Conservation (phyloP, 108 stramenopile species). For the Cyclotella atomus region DNA sequence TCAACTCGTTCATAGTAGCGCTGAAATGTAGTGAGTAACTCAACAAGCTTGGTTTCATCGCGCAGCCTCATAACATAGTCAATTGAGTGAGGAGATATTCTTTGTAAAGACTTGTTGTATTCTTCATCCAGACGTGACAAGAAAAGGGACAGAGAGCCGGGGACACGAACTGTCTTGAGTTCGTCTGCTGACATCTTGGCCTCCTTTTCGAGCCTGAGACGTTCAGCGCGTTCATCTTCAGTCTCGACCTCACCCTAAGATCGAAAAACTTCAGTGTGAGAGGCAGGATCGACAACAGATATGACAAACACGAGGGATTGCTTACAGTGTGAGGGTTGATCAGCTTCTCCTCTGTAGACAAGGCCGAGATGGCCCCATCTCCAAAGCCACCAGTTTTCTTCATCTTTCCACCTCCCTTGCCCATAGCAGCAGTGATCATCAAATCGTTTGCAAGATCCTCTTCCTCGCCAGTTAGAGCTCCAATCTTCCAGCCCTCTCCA, state of each 20-base stretch:
- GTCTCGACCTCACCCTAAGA: constrained; percentile 76
- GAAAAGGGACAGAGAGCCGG: constrained; percentile 88
- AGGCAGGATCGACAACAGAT: no score
- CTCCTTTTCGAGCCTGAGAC: constrained; percentile 83
- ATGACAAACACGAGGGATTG: no score
- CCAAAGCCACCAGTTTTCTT: constrained; percentile 63
- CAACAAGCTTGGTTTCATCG: constrained; percentile 90
- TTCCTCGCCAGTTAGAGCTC: constrained; percentile 66
- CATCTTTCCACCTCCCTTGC: constrained; percentile 58
- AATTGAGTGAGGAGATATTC: constrained; percentile 90
- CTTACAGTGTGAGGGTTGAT: constrained; percentile 80
- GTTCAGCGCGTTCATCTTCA: constrained; percentile 82
- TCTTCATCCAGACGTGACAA: constrained; percentile 92
- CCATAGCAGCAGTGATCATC: constrained; percentile 54
- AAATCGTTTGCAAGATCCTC: constrained; percentile 66
- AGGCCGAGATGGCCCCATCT: constrained; percentile 78
- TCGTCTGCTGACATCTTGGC: constrained; percentile 77
- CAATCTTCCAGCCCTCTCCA: constrained; percentile 65
- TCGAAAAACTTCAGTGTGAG: no score
- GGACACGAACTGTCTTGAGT: constrained; percentile 80
- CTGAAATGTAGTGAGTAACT: constrained; percentile 74
- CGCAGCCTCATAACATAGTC: constrained; percentile 92
- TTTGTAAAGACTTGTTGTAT: constrained; percentile 95
- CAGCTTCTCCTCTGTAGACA: constrained; percentile 79
- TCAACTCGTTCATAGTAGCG: constrained; percentile 85